A percentile compares a stretch with the other conserved stretches of the same genome.
These are phyloP conservation scores for Trametes maxima DNA, from an alignment of 768 basidiomycete species.

Conservation along the genomic window DNA sequence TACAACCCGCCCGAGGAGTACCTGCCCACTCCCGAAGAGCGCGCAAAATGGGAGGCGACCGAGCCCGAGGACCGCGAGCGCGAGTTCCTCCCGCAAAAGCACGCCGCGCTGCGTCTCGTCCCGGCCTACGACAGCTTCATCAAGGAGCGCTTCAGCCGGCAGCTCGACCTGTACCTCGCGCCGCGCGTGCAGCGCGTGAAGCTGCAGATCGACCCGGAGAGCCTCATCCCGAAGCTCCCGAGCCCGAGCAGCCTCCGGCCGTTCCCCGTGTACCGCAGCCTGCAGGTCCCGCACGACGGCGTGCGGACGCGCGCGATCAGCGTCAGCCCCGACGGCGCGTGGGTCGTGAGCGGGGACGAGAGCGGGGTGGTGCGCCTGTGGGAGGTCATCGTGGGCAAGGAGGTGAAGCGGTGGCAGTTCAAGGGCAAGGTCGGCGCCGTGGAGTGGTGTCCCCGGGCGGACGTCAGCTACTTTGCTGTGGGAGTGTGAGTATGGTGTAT, in stretches of 20 bases:
- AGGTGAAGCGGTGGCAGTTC: slow-evolving; percentile 86
- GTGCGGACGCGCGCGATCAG: slow-evolving; percentile 74
- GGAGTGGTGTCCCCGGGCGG: slow-evolving; percentile 92
- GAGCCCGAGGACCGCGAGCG: slow-evolving; percentile 90
- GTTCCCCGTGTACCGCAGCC: slow-evolving; percentile 86
- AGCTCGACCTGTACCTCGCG: slow-evolving; percentile 95
- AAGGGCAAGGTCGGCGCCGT: slow-evolving; percentile 77
- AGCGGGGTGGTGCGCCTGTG: slow-evolving; percentile 83
- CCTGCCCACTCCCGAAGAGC: slow-evolving; percentile 82
- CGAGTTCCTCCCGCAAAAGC: slow-evolving; percentile 88
- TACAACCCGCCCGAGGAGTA: slow-evolving; percentile 99
- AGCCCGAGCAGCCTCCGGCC: slow-evolving; percentile 89
- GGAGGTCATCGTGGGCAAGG: slow-evolving; percentile 89
- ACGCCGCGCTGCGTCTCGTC: slow-evolving; percentile 81
- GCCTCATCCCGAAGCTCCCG: slow-evolving; percentile 91
- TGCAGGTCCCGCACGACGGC: slow-evolving; percentile 68
- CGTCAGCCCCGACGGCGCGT: slow-evolving; percentile 85
- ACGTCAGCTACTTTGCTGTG: slow-evolving; percentile 77
- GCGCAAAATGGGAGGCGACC: slow-evolving; percentile 75
- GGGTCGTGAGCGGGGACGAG: slow-evolving; percentile 93
- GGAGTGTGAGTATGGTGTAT: slow-evolving; percentile 58
- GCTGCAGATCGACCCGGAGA: slow-evolving; percentile 90
- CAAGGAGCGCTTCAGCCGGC: slow-evolving; percentile 90
- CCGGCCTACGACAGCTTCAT: slow-evolving; percentile 92
- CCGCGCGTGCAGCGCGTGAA: slow-evolving; percentile 86